These are phyloP conservation scores for Cryptosporidium ubiquitum DNA, from an alignment of 169 alveolate genomes.

Conservation along the genomic window DNA sequence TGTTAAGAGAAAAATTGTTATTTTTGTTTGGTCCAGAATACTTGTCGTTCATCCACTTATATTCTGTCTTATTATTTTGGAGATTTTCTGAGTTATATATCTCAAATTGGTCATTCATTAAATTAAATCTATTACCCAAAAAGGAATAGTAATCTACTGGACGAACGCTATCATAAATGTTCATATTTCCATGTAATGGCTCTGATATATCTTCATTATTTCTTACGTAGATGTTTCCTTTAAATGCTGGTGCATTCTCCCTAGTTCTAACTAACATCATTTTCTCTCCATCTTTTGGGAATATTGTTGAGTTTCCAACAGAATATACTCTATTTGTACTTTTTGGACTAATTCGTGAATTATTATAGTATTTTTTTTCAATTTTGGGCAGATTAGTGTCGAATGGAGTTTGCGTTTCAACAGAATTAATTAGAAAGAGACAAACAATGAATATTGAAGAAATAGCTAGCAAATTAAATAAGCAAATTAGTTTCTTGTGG, in stretches of 20 bases:
- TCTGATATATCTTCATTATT: background rate
- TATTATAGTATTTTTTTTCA: background rate
- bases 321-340: background rate
- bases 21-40: background rate
- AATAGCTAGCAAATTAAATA: background rate
- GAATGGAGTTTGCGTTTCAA: background rate
- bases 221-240: slow-evolving; percentile 30
- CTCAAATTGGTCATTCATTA: background rate
- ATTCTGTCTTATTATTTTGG: background rate
- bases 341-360: too few relatives aligned
- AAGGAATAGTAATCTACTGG: background rate
- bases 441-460: background rate
- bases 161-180: background rate
- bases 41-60: slow-evolving; percentile 21
- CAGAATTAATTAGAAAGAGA: background rate
- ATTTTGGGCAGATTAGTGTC: background rate
- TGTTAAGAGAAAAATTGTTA: background rate
- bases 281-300: background rate
- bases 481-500: background rate
- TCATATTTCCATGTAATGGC: background rate
- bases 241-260: slow-evolving; percentile 22
- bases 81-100: background rate
- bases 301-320: background rate
- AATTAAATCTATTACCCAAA: slow-evolving; percentile 2
- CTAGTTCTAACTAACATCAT: background rate